Evolutionary conservation across 148 eudicot species (phyloP).

Genomic region (Rhododendron henanense): DNA sequence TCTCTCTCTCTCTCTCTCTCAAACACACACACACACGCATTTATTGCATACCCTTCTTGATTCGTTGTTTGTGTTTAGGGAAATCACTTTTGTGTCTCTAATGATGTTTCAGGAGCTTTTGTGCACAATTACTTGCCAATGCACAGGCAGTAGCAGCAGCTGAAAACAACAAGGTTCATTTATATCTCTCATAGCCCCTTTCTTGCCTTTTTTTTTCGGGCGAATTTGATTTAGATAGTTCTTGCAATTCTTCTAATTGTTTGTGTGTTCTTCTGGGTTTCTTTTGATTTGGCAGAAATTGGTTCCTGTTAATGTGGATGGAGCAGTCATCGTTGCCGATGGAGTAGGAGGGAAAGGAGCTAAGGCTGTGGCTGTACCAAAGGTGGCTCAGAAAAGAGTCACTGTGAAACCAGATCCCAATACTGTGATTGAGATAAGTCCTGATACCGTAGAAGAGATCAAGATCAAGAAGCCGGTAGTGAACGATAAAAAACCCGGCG

Average conservation of each 20-base stretch:
- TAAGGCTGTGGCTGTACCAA: constrained; percentile 24
- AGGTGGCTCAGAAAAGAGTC: constrained; percentile 36
- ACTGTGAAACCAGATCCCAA: constrained; percentile 41
- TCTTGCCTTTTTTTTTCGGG: not conserved
- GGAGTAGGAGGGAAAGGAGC: constrained; percentile 14
- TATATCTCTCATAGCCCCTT: not conserved
- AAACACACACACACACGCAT: not conserved
- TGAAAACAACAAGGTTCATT: constrained; percentile 39
- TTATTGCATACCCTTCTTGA: not conserved
- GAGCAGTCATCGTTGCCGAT: constrained; percentile 8
- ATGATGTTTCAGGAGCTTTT: constrained; percentile 31
- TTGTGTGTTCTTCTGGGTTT: not conserved
- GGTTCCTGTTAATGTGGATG: constrained; percentile 12
- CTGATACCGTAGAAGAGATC: constrained; percentile 44
- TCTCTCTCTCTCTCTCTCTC: not conserved
- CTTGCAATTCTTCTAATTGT: not conserved
- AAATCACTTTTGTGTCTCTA: not conserved
- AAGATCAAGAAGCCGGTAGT: constrained; percentile 16
- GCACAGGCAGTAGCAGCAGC: constrained; percentile 52
- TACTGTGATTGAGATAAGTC: constrained; percentile 62
- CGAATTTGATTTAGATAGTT: not conserved
- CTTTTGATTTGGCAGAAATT: constrained; percentile 24
- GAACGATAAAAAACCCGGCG: constrained; percentile 12
- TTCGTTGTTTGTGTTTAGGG: not conserved
- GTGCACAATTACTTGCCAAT: constrained; percentile 69